Evolutionary conservation across 2,329 filamentous ascomycete genomes (phyloP).

Genomic region (Nothopassalora personata): DNA sequence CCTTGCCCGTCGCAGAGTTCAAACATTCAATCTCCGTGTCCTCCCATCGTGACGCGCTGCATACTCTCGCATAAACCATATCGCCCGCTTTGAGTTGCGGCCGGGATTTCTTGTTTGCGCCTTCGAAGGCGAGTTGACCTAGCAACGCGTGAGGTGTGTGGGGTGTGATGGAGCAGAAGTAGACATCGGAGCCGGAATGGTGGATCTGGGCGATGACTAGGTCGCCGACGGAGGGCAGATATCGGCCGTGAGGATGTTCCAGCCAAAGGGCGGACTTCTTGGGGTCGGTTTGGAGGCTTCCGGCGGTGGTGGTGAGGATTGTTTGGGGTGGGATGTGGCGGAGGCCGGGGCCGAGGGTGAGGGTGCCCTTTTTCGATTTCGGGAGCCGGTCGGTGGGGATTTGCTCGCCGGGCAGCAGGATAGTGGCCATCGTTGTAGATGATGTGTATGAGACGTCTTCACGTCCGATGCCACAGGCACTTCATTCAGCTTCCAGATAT

Average conservation of each 20-base stretch:
- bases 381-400: slow-evolving; percentile 64
- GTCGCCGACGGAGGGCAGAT: slow-evolving; percentile 73
- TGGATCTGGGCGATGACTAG: slow-evolving; percentile 83
- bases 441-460: neutral
- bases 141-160: slow-evolving; percentile 61
- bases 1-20: slow-evolving; percentile 76
- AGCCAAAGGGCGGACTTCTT: slow-evolving; percentile 75
- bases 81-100: slow-evolving; percentile 70
- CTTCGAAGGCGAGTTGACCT: slow-evolving; percentile 87
- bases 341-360: slow-evolving; percentile 79
- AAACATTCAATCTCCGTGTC: slow-evolving; percentile 90
- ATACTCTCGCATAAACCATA: slow-evolving; percentile 82
- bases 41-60: slow-evolving; percentile 71
- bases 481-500: neutral
- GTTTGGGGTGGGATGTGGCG: slow-evolving; percentile 73
- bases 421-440: slow-evolving; percentile 28
- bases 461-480: neutral
- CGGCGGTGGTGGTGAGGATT: slow-evolving; percentile 63
- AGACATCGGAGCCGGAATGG: slow-evolving; percentile 69
- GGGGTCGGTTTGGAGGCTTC: slow-evolving; percentile 61
- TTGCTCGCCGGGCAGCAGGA: slow-evolving; percentile 77
- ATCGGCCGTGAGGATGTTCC: slow-evolving; percentile 66
- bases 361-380: slow-evolving; percentile 56
- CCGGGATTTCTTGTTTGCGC: slow-evolving; percentile 84
- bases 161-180: slow-evolving; percentile 69